Evolutionary conservation across 1,284 basidiomycete genomes (phyloP).

Genomic region (Apiotrichum sp.): DNA sequence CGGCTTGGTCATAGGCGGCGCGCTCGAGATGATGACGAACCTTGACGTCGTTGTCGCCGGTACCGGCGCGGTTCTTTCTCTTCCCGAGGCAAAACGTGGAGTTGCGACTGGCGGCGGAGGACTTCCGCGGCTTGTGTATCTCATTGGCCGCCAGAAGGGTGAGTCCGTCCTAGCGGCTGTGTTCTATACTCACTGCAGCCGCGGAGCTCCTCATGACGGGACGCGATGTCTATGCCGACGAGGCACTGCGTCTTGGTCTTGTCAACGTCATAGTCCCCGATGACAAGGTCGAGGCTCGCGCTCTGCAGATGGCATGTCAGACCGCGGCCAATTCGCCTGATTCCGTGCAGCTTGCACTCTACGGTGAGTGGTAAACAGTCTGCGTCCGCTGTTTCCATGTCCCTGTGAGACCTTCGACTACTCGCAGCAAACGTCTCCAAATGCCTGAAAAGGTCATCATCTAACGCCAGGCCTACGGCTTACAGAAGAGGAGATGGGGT

Average conservation of each 20-base stretch:
- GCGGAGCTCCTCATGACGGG: conserved; percentile 14
- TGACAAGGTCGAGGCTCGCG: conserved; percentile 7
- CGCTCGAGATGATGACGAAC: conserved; percentile 15
- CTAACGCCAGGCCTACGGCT: conserved; percentile 6
- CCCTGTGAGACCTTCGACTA: neutral
- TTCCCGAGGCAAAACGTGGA: conserved; percentile 14
- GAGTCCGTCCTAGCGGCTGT: neutral
- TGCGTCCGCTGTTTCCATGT: neutral
- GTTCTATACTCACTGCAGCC: conserved; percentile 3
- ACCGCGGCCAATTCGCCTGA: conserved; percentile 12
- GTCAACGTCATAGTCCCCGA: conserved; percentile 15
- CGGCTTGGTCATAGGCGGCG: conserved; percentile 13
- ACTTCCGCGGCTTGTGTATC: conserved; percentile 9
- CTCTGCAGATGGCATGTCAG: conserved; percentile 8
- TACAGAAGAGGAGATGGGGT: conserved; percentile 8
- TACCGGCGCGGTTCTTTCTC: conserved; percentile 7
- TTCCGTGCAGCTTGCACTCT: conserved; percentile 1
- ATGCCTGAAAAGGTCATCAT: neutral
- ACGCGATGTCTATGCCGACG: conserved; percentile 8
- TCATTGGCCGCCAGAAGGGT: conserved; percentile 16
- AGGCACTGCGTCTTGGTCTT: conserved; percentile 5
- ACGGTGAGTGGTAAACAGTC: conserved; percentile 1
- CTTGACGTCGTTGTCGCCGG: conserved; percentile 14
- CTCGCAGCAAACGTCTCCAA: too few species aligned
- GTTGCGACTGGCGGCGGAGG: conserved; percentile 11